These are phyloP conservation scores for Tritrichomonas musculus DNA, from an alignment of 208 protist species.

Conservation along the genomic window DNA sequence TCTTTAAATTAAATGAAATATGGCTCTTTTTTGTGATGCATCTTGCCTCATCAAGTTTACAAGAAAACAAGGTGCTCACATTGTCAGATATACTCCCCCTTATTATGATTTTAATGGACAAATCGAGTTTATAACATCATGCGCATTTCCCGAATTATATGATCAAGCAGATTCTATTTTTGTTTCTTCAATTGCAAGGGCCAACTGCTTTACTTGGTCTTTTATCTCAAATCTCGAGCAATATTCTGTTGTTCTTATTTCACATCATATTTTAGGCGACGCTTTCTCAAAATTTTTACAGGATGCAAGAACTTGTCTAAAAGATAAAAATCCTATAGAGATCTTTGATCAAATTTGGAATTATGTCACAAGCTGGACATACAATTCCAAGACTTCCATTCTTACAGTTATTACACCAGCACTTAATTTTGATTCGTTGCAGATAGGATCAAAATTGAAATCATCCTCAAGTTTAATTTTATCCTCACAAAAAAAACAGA, in stretches of 20 bases:
- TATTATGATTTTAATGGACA: background rate
- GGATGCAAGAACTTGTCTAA: background rate
- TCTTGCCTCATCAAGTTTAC: background rate
- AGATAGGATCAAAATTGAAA: background rate
- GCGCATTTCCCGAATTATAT: background rate
- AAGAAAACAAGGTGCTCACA: background rate
- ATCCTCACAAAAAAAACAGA: background rate
- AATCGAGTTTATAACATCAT: background rate
- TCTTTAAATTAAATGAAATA: no score
- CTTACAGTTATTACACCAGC: no score
- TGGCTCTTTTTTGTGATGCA: background rate
- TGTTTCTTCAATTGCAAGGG: background rate
- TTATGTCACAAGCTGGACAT: no score
- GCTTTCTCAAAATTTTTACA: background rate
- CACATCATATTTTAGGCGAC: background rate
- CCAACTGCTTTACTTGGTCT: background rate
- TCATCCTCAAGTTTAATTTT: background rate
- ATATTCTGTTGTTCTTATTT: conserved; percentile 3
- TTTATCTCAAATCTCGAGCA: background rate
- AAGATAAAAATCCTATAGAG: background rate
- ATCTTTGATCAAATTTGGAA: background rate
- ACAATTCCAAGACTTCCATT: no score
- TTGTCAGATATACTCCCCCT: background rate
- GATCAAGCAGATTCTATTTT: background rate
- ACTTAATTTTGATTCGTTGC: no score